phyloP scores from a whole-genome alignment of 805 yeast genomes.

The Teunomyces kruisii region DNA sequence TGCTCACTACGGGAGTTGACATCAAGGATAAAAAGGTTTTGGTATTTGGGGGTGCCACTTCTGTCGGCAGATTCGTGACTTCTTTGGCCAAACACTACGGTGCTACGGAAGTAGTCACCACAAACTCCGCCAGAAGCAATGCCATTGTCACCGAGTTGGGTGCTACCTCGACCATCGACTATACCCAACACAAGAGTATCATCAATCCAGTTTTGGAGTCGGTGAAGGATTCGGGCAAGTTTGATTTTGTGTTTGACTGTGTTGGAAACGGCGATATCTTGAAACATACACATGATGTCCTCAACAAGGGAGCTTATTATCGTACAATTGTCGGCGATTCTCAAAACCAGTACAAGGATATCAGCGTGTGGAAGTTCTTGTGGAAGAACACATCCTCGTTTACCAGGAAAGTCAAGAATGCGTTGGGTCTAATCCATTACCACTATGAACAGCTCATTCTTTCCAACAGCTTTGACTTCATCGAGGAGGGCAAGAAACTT shows the following conservation, averaged over 20 bases:
- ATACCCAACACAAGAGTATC: constrained; percentile 43
- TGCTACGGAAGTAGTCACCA: constrained; percentile 53
- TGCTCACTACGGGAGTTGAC: constrained; percentile 30
- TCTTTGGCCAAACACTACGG: constrained; percentile 54
- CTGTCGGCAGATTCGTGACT: constrained; percentile 58
- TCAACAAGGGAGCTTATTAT: constrained; percentile 53
- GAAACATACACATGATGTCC: constrained; percentile 36
- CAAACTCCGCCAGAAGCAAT: constrained; percentile 52
- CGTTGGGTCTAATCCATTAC: constrained; percentile 22
- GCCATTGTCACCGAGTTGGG: constrained; percentile 50
- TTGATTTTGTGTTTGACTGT: constrained; percentile 64
- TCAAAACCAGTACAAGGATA: constrained; percentile 33
- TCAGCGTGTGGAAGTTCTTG: background rate
- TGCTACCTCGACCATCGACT: constrained; percentile 59
- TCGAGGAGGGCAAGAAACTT: constrained; percentile 33
- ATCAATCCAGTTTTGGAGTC: constrained; percentile 34
- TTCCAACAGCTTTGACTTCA: constrained; percentile 2
- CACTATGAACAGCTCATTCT: constrained; percentile 26
- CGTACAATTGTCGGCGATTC: constrained; percentile 58
- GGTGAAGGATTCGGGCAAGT: constrained; percentile 35
- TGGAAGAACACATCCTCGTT: background rate
- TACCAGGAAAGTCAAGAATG: constrained; percentile 10
- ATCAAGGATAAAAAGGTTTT: constrained; percentile 49
- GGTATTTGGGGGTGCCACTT: constrained; percentile 72
- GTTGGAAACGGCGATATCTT: constrained; percentile 59